Evolutionary conservation across 2,329 filamentous ascomycete species (phyloP).

Genomic region (Paradendryphiella salina): DNA sequence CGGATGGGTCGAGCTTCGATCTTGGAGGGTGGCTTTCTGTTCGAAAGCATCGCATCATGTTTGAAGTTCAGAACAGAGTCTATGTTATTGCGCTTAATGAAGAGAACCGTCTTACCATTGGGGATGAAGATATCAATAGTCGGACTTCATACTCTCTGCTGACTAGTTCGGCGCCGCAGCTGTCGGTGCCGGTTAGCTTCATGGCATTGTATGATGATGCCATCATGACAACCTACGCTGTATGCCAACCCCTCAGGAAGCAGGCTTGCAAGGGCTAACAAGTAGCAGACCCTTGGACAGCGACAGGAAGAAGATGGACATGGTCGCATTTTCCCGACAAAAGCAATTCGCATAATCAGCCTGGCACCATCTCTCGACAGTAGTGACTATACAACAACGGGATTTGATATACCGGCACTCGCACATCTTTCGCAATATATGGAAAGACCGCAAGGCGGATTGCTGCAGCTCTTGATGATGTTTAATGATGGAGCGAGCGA

Average conservation of each 20-base stretch:
- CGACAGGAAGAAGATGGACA: not conserved
- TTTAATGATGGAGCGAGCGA: constrained; percentile 1
- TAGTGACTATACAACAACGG: not conserved
- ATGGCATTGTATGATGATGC: constrained; percentile 8
- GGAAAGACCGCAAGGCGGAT: not conserved
- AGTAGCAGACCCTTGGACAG: not conserved
- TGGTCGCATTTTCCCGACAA: constrained; percentile 6
- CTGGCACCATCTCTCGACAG: constrained; percentile 4
- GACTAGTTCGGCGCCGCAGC: not conserved
- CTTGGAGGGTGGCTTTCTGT: constrained; percentile 7
- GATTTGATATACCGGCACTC: not conserved
- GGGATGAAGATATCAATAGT: not conserved
- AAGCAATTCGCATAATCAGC: constrained; percentile 11
- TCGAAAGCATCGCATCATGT: constrained; percentile 7
- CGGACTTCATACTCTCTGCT: constrained; percentile 1
- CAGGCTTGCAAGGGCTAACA: not conserved
- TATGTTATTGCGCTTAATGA: constrained; percentile 1
- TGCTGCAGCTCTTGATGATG: constrained; percentile 2
- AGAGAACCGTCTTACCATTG: not conserved
- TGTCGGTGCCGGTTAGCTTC: constrained; percentile 7
- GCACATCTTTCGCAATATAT: not conserved
- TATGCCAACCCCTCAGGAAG: not conserved
- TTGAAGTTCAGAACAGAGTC: constrained; percentile 3
- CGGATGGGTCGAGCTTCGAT: constrained; percentile 3
- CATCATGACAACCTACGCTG: constrained; percentile 13